These are phyloP conservation scores for Stentor roeselii DNA, from an alignment of 73 alveolate species.

Conservation along the genomic window DNA sequence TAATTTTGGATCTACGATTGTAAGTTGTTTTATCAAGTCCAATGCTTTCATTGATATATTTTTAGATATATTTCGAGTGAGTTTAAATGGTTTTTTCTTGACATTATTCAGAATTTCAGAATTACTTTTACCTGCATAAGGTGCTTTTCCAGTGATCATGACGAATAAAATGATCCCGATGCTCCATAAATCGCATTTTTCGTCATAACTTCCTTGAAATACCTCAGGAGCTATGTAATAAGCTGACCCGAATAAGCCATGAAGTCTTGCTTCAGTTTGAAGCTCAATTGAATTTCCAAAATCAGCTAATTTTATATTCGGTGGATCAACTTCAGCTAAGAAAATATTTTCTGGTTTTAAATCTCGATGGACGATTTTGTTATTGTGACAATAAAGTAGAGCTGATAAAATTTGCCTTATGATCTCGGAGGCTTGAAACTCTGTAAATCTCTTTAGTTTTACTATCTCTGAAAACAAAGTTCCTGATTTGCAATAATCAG, in stretches of 20 bases:
- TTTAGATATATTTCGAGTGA: too few species aligned
- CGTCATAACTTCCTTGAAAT: conserved; percentile 30
- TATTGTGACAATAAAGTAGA: conserved; percentile 49
- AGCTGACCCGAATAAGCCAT: conserved; percentile 28
- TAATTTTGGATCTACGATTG: too few species aligned
- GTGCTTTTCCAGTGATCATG: conserved; percentile 4
- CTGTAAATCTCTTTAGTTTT: background rate
- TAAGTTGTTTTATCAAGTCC: too few species aligned
- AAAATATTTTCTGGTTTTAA: conserved; percentile 68
- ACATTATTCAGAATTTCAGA: too few species aligned
- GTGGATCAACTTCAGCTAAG: conserved; percentile 18
- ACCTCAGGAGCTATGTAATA: conserved; percentile 50
- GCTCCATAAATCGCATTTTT: conserved; percentile 30
- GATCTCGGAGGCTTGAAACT: background rate
- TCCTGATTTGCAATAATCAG: background rate
- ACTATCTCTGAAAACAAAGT: background rate
- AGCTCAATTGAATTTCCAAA: conserved; percentile 33
- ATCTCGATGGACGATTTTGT: conserved; percentile 53
- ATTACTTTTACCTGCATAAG: conserved; percentile 25
- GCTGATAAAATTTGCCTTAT: conserved; percentile 44
- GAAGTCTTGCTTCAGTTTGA: background rate
- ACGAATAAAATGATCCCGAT: conserved; percentile 3
- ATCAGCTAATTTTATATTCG: conserved; percentile 35
- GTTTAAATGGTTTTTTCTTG: too few species aligned
- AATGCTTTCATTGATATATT: too few species aligned